Percentiles rank a stretch among this genome's conserved stretches.
phyloP scores from a whole-genome alignment of 129 eudicot genomes.

The Glebionis coronaria region DNA sequence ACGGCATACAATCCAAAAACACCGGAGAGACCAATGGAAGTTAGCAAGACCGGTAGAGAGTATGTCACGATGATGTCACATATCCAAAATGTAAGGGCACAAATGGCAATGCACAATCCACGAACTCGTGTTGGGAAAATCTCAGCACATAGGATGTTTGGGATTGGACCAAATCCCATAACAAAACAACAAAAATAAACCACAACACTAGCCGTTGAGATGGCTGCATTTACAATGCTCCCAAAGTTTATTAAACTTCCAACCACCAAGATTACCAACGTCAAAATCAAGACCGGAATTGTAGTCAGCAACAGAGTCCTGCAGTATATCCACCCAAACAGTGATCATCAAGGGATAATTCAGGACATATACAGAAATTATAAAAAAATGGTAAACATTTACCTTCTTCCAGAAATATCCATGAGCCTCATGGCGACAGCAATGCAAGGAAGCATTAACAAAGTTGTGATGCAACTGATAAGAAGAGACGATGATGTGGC shows the following conservation, averaged over 20 bases:
- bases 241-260: constrained; percentile 61
- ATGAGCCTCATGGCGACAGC: constrained; percentile 96
- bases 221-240: constrained; percentile 45
- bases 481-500: constrained; percentile 76
- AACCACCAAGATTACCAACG: constrained; percentile 54
- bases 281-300: constrained; percentile 57
- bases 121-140: constrained; percentile 95
- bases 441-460: constrained; percentile 88
- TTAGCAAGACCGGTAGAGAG: constrained; percentile 72
- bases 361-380: background rate
- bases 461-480: constrained; percentile 73
- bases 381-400: background rate
- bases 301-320: constrained; percentile 69
- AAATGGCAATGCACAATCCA: constrained; percentile 86
- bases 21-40: constrained; percentile 76
- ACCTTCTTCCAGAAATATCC: constrained; percentile 77
- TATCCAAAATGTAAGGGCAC: constrained; percentile 81
- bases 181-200: constrained; percentile 79
- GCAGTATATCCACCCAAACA: background rate
- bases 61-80: constrained; percentile 89
- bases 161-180: constrained; percentile 92
- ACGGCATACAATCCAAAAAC: constrained; percentile 80
- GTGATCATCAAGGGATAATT: background rate
- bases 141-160: constrained; percentile 90
- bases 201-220: constrained; percentile 73